Conservation (phyloP, 2,329 filamentous ascomycete species). For the Penicillium italicum region DNA sequence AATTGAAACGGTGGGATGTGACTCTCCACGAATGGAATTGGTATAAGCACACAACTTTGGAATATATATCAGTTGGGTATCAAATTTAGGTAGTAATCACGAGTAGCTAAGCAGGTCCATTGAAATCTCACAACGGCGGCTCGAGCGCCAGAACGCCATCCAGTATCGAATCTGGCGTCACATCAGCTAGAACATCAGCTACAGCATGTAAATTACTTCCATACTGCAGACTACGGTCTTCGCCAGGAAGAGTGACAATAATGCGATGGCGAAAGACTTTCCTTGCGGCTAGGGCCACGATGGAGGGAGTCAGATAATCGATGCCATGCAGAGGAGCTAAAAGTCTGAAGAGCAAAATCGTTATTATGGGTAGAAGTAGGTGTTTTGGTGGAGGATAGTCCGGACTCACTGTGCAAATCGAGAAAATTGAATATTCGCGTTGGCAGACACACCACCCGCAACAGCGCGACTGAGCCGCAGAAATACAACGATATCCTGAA, state of each 20-base stretch:
- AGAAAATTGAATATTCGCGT: slow-evolving; percentile 73
- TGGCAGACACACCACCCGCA: slow-evolving; percentile 69
- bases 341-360: slow-evolving; percentile 19
- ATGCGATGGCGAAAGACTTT: slow-evolving; percentile 90
- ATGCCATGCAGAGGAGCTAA: slow-evolving; percentile 79
- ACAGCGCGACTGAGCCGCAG: slow-evolving; percentile 85
- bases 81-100: not conserved
- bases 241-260: slow-evolving; percentile 61
- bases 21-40: not conserved
- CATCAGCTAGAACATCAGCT: slow-evolving; percentile 59
- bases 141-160: slow-evolving; percentile 59
- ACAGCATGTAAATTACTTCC: slow-evolving; percentile 75
- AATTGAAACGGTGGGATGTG: not conserved
- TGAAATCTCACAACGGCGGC: slow-evolving; percentile 48
- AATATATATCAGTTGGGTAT: not conserved
- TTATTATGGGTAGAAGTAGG: not conserved
- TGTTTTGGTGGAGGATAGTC: not conserved
- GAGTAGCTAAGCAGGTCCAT: not conserved
- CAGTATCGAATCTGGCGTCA: slow-evolving; percentile 55
- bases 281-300: slow-evolving; percentile 74
- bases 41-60: not conserved
- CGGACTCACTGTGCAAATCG: slow-evolving; percentile 56
- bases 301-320: slow-evolving; percentile 75
- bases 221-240: slow-evolving; percentile 89
- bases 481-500: slow-evolving; percentile 83